Percentiles rank a stretch among this genome's conserved stretches.
Evolutionary conservation across 2,329 filamentous ascomycete genomes (phyloP).

Genomic region (Tolypocladium tundrense): DNA sequence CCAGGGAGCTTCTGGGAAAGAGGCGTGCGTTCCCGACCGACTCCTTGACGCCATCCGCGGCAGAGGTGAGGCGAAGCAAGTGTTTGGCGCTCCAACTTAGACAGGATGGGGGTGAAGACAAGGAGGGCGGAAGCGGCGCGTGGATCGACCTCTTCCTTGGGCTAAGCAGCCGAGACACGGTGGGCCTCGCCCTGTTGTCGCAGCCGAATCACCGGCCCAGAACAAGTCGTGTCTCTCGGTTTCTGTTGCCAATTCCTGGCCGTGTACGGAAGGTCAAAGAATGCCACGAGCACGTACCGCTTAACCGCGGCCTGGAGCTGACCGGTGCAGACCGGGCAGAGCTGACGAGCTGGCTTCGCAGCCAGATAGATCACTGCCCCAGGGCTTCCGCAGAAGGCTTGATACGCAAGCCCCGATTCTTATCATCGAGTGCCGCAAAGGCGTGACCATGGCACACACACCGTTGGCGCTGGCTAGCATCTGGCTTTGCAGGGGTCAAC

Average conservation of each 20-base stretch:
- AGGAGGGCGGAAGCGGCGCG: background rate
- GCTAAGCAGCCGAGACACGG: background rate
- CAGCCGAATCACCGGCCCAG: background rate
- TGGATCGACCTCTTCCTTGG: background rate
- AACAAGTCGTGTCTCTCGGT: background rate
- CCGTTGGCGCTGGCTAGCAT: background rate
- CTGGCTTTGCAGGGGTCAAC: background rate
- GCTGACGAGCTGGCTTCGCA: background rate
- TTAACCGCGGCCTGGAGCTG: background rate
- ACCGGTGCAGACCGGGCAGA: background rate
- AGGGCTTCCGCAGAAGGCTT: background rate
- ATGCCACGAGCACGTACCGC: background rate
- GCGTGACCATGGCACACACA: background rate
- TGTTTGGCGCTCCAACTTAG: background rate
- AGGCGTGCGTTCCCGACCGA: background rate
- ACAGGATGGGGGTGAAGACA: background rate
- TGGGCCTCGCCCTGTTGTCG: background rate
- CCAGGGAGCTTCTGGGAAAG: background rate
- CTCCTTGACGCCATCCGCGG: background rate
- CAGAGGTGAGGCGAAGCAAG: background rate
- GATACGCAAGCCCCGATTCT: background rate
- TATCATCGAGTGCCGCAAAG: background rate
- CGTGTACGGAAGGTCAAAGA: background rate
- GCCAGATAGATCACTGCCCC: background rate
- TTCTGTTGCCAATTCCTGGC: background rate